Percentiles rank a stretch among this genome's conserved stretches.
Evolutionary conservation across 2,329 filamentous ascomycete species (phyloP).

Genomic region (Talaromyces marneffei): DNA sequence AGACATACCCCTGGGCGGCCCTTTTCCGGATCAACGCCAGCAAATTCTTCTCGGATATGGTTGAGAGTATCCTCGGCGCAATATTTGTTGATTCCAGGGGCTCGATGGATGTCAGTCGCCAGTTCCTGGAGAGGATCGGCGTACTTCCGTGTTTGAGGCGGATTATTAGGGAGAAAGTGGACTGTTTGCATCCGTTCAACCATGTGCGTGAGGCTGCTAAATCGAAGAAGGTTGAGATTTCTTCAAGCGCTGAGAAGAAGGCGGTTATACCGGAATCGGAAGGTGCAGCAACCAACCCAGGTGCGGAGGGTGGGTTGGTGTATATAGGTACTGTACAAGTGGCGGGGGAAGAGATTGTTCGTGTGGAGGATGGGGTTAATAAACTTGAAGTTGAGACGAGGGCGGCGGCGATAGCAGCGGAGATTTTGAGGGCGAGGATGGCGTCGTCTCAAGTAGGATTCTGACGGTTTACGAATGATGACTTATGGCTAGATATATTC

Average conservation of each 20-base stretch:
- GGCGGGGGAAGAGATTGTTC: conserved; percentile 12
- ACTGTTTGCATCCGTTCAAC: conserved; percentile 59
- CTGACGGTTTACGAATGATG: not conserved
- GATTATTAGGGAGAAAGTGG: conserved; percentile 53
- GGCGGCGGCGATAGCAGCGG: conserved; percentile 12
- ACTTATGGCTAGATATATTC: not conserved
- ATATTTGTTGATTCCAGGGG: conserved; percentile 73
- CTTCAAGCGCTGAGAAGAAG: not conserved
- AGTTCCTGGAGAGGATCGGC: conserved; percentile 58
- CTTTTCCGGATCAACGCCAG: conserved; percentile 60
- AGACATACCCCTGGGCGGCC: conserved; percentile 68
- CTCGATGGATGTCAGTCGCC: conserved; percentile 53
- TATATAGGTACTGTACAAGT: conserved; percentile 11
- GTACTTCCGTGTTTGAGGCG: conserved; percentile 59
- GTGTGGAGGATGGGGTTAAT: conserved; percentile 14
- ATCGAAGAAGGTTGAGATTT: conserved; percentile 5
- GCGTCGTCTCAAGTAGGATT: not conserved
- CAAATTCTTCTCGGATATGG: conserved; percentile 78
- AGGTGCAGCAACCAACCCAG: not conserved
- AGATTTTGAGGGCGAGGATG: conserved; percentile 12
- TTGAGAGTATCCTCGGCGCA: conserved; percentile 75
- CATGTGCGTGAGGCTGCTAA: conserved; percentile 9
- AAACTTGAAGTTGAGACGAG: conserved; percentile 15
- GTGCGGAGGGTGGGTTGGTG: not conserved
- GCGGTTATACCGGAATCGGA: not conserved